A percentile compares a stretch with the other conserved stretches of the same genome.
Evolutionary conservation across 306 rosid genomes (phyloP).

Genomic region (Lotus japonicus): DNA sequence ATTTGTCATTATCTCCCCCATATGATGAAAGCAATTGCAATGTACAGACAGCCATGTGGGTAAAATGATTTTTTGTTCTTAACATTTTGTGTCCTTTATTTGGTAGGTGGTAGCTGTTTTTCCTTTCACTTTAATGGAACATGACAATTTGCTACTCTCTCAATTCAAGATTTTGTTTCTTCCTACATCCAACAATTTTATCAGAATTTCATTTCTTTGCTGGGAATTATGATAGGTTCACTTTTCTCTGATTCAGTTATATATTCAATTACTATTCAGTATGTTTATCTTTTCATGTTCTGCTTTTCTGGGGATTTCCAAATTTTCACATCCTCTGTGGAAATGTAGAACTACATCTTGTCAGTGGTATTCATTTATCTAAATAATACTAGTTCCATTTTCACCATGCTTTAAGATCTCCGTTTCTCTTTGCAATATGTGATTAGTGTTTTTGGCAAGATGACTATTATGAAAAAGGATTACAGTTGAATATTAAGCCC

Average conservation of each 20-base stretch:
- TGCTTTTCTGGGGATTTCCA: not conserved
- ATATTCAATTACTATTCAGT: slow-evolving; percentile 2
- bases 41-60: slow-evolving; percentile 42
- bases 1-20: no score
- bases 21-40: slow-evolving; percentile 31
- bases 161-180: slow-evolving; percentile 11
- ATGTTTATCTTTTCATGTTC: slow-evolving; percentile 1
- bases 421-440: no score
- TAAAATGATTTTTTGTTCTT: slow-evolving; percentile 17
- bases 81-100: no score
- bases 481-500: no score
- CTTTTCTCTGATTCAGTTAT: slow-evolving; percentile 3
- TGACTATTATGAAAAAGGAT: no score
- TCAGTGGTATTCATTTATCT: no score
- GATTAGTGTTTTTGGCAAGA: no score
- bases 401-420: no score
- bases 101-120: slow-evolving; percentile 27
- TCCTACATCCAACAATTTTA: not conserved
- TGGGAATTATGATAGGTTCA: not conserved
- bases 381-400: no score
- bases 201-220: slow-evolving; percentile 1
- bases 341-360: not conserved
- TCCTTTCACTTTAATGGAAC: slow-evolving; percentile 26
- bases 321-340: not conserved
- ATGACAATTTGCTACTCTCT: slow-evolving; percentile 16